These are phyloP conservation scores for Hortaea werneckii DNA, from an alignment of 2,329 filamentous ascomycete species.

Conservation along the genomic window DNA sequence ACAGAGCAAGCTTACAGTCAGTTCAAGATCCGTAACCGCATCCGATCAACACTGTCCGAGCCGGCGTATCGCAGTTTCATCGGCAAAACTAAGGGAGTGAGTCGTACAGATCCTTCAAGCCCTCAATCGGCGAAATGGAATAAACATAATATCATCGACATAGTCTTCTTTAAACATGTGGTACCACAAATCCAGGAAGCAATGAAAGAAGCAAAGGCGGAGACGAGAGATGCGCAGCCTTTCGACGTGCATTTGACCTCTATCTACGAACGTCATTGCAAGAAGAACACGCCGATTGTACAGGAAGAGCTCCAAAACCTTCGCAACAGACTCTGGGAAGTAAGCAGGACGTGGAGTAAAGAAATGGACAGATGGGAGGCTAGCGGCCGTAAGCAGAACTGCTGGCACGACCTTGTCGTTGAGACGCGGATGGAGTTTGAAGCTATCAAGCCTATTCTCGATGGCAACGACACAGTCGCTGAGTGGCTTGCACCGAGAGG, in stretches of 20 bases:
- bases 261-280: background rate
- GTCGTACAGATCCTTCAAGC: too few relatives aligned
- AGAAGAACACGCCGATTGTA: background rate
- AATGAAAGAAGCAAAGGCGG: constrained; percentile 4
- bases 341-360: background rate
- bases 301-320: background rate
- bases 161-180: too few relatives aligned
- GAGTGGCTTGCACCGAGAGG: constrained; percentile 14
- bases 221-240: constrained; percentile 1
- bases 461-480: constrained; percentile 4
- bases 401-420: constrained; percentile 3
- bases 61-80: constrained; percentile 19
- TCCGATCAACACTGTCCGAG: constrained; percentile 19
- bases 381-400: background rate
- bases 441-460: constrained; percentile 9
- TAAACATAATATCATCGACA: too few relatives aligned
- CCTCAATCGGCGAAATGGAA: too few relatives aligned
- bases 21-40: constrained; percentile 41
- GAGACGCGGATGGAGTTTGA: constrained; percentile 6
- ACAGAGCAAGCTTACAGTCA: constrained; percentile 33
- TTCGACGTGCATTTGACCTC: constrained; percentile 3
- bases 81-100: background rate
- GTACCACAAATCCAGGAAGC: too few relatives aligned
- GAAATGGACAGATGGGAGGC: background rate
- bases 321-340: background rate